phyloP scores from a whole-genome alignment of 2,329 filamentous ascomycete species.

The Helicocarpus griseus region DNA sequence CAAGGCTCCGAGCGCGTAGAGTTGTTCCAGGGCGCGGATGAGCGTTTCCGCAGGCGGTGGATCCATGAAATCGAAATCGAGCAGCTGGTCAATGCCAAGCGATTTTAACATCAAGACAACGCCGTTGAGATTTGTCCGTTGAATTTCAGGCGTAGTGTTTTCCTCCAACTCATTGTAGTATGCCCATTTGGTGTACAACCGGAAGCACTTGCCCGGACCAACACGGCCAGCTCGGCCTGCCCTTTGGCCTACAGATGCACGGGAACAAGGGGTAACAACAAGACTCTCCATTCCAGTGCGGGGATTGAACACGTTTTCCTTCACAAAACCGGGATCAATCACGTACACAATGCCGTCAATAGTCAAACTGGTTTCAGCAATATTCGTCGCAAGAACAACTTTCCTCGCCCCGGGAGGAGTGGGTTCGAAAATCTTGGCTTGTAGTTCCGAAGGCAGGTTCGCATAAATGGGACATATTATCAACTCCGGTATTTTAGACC shows the following conservation, averaged over 20 bases:
- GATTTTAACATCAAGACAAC: constrained; percentile 81
- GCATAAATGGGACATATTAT: constrained; percentile 91
- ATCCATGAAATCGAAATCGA: constrained; percentile 96
- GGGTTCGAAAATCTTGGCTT: constrained; percentile 89
- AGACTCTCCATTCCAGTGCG: constrained; percentile 86
- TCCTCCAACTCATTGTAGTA: constrained; percentile 94
- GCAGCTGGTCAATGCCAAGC: constrained; percentile 80
- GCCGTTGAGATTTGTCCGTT: constrained; percentile 75
- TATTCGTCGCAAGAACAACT: constrained; percentile 90
- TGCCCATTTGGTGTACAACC: constrained; percentile 85
- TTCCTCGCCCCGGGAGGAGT: constrained; percentile 79
- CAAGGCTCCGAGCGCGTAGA: constrained; percentile 82
- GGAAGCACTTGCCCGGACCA: constrained; percentile 83
- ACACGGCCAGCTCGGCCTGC: constrained; percentile 89
- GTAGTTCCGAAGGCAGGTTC: constrained; percentile 80
- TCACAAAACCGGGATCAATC: constrained; percentile 89
- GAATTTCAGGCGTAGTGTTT: constrained; percentile 84
- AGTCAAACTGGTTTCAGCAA: constrained; percentile 89
- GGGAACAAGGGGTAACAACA: constrained; percentile 80
- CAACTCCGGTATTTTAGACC: constrained; percentile 72
- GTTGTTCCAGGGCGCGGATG: constrained; percentile 76
- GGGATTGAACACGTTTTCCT: constrained; percentile 89
- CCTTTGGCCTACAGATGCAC: constrained; percentile 85
- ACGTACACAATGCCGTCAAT: constrained; percentile 96
- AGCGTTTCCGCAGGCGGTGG: constrained; percentile 82